A percentile compares a stretch with the other conserved stretches of the same genome.
These are phyloP conservation scores for Pythium periplocum DNA, from an alignment of 352 stramenopile species.

Conservation along the genomic window DNA sequence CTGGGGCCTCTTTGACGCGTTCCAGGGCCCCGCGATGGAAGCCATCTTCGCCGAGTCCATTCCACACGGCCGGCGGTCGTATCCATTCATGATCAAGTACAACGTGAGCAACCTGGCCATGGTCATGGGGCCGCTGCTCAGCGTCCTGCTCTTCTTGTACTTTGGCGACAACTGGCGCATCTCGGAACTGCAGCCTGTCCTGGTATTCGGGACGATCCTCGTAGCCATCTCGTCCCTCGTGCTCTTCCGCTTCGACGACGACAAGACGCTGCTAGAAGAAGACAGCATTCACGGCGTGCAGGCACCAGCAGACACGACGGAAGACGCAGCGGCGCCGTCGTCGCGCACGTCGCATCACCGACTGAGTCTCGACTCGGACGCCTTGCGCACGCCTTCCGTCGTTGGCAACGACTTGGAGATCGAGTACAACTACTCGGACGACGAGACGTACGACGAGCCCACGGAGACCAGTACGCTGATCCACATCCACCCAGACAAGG, in stretches of 20 bases:
- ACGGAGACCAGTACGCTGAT: background rate
- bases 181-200: conserved; percentile 42
- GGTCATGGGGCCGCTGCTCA: conserved; percentile 45
- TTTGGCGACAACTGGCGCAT: conserved; percentile 63
- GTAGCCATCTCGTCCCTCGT: conserved; percentile 37
- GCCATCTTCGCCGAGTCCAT: conserved; percentile 76
- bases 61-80: conserved; percentile 53
- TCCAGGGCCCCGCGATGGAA: conserved; percentile 66
- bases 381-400: conserved; percentile 57
- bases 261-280: conserved; percentile 18
- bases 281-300: background rate
- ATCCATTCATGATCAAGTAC: conserved; percentile 82
- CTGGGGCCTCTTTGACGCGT: conserved; percentile 64
- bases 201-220: conserved; percentile 54
- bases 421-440: conserved; percentile 69
- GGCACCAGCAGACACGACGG: background rate
- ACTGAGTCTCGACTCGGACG: conserved; percentile 14
- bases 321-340: background rate
- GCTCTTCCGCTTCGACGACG: conserved; percentile 64
- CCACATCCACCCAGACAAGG: conserved; percentile 1
- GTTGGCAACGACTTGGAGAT: conserved; percentile 55
- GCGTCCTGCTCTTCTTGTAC: conserved; percentile 58
- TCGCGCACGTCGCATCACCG: background rate
- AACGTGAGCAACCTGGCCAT: conserved; percentile 68
- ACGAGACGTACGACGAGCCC: conserved; percentile 28